phyloP scores from a whole-genome alignment of 768 basidiomycete species.

The Baorangia bicolor region DNA sequence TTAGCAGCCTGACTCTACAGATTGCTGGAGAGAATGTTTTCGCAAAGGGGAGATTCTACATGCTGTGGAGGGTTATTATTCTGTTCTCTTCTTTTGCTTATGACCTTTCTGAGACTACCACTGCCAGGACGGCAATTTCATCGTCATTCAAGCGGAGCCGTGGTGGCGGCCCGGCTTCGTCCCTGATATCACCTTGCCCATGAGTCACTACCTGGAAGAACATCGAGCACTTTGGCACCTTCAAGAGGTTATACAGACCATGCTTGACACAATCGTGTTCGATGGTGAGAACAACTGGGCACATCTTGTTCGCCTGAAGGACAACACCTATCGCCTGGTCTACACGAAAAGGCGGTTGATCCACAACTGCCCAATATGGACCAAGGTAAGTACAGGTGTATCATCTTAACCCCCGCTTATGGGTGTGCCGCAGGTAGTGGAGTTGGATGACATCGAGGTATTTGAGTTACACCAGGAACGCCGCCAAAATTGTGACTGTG shows the following conservation, averaged over 20 bases:
- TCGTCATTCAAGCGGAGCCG: constrained; percentile 33
- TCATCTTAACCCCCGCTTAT: constrained; percentile 6
- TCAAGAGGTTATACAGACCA: constrained; percentile 33
- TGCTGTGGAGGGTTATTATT: constrained; percentile 27
- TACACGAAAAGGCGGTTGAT: constrained; percentile 26
- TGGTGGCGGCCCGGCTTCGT: constrained; percentile 20
- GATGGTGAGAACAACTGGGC: constrained; percentile 36
- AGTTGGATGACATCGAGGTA: constrained; percentile 33
- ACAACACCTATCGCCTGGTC: constrained; percentile 24
- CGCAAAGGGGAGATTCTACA: constrained; percentile 21
- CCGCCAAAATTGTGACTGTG: not conserved
- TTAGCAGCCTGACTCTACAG: constrained; percentile 22
- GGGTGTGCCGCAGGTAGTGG: constrained; percentile 22
- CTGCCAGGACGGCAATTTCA: constrained; percentile 26
- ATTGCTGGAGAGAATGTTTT: constrained; percentile 6
- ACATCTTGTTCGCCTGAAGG: constrained; percentile 31
- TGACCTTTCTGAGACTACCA: constrained; percentile 5
- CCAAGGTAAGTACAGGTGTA: constrained; percentile 19
- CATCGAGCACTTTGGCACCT: constrained; percentile 22
- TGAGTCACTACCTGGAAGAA: constrained; percentile 14
- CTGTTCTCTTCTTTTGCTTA: not conserved
- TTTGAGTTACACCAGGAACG: not conserved
- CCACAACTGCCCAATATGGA: constrained; percentile 28
- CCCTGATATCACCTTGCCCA: not conserved
- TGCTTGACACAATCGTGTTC: constrained; percentile 31